Base-by-base conservation (phyloP, 2,329 filamentous ascomycete species). In the Pseudocercospora musae region DNA sequence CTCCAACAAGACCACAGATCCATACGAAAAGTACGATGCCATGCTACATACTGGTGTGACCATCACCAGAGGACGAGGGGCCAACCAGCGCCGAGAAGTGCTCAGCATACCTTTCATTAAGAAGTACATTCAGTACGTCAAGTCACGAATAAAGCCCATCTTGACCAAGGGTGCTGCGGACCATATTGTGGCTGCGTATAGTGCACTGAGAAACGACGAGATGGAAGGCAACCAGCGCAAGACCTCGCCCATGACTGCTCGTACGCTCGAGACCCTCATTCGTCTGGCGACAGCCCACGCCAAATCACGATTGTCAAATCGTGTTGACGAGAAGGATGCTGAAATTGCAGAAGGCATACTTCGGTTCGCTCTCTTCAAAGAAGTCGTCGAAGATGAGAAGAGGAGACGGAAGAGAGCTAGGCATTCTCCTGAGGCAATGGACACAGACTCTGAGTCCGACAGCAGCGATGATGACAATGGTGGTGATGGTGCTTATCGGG, bases 51-150 rank as follows among this genome's bases (percentile, higher is more conserved):
- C 92, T 9, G 95, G 95, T 64, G 91, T 97, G 52, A 91, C 88
- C 6, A 78, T 91, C 15, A 91, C 88, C 3, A 83, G 88, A 11
- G 89, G 90, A 9, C 86, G 91, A 42, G 90, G 91, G 10, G 80
- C 88, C 25, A 87, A 86, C 69, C 90, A 90, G 76, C 89, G 89
- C 67, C 86, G 90, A 4, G 92, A 97, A 75, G 91, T 99, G 13
- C 82, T 99, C 58, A 96, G 91, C 78, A 97, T 99, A 64, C 91
- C 93, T 0, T 99, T 99, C 78, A 92, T 99, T 82, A 99, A 99
- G 81, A 99, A 99, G 79, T 99, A 97, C 77, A 96, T 99, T 50
- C 95, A 99, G 75, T 99, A 99, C 76, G 92, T 95, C 67, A 99
- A 99, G 81, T 90, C 86, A 37, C 84, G 95, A 73, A 85, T 96